Evolutionary conservation across 805 yeast species (phyloP), one percentile per base, ranked within the genome.

Genomic region (Hagleromyces aurorensis): DNA sequence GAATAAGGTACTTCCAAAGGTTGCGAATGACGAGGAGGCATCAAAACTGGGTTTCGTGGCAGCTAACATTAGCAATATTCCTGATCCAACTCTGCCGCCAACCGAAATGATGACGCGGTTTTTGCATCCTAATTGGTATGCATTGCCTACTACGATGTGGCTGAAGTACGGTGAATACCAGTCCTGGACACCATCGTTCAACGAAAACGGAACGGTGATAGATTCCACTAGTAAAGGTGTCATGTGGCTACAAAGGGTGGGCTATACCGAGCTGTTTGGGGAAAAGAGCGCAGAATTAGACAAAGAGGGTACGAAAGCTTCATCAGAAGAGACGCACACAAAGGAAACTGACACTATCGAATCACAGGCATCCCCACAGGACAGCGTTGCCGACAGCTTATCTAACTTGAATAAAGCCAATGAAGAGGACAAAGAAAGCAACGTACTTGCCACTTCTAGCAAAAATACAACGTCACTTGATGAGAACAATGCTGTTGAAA

Each of bases 61-160:
- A 7, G 70, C 72, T 2, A 54, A 58, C 32, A 55, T 59, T 2
- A 53, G 64, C 26, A 57, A 62, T 23, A 51, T 67, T 11, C 74
- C 74, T 6, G 70, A 65, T 44, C 75, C 73, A 3, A 61, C 68
- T 4, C 36, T 63, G 16, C 65, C 69, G 4, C 70, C 75, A 2
- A 64, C 72, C 1, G 77, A 74, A 41, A 64, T 78, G 30, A 54
- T 78, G 45, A 57, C 63, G 23, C 67, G 64, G 30, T 69, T 70
- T 41, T 52, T 72, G 35, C 79, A 74, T 50, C 79, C 78, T 16
- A 71, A 72, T 37, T 74, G 80, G 79, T 67, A 69, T 36, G 68
- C 75, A 5, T 52, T 81, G 29, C 77, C 85, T 7, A 64, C 77
- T 4, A 67, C 83, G 2, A 66, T 66, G 26, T 81, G 89, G 87